Base-by-base conservation (phyloP, 2,329 filamentous ascomycete species). In the Paraphoma chrysanthemicola region DNA sequence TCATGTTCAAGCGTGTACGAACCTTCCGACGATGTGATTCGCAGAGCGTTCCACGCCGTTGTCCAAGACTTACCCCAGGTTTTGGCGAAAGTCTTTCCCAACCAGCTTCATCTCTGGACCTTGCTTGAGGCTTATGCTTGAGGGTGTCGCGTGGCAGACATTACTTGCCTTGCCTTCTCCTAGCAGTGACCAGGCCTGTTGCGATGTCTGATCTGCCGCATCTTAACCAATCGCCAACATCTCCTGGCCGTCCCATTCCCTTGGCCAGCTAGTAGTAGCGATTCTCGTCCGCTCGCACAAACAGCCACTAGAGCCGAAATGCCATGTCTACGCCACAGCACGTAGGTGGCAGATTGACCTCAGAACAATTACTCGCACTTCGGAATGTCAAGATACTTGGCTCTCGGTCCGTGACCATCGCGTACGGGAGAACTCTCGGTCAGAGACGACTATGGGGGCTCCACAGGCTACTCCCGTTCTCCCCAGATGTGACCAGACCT, bases 401-500 rank as follows among this genome's bases (percentile, higher is more conserved):
- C 33, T 36, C 33, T 36, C 14, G 33, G 33, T 10, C 33, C 33
- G 10, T 36, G 10, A 36, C 9, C 10, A 36, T 36, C 14, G 33
- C 33, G 7, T 14, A 3, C 33, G 33, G 33, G 9, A 10, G 33
- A 36, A 36, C 33, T 36, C 14, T 36, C 33, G 33, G 33, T 30
- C 28, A 12, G 28, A n/a, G 16, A 46, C 9, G 17, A 46, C 28
- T 10, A 23, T 23, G 23, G 23, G n/a, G 49, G 49, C 44, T 50
- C 45, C 45, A 47, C 52, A 50, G 48, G 44, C 39, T 44, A 44
- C 31, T 38, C 41, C 31, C 9, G 42, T n/a, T 29, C 18, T 33
- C 49, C 45, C 45, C 52, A 59, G 48, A 30, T 51, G 28, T 12
- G 53, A 51, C 45, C 53, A 56, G 43, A 42, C 36, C 43, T 56